Evolutionary conservation across 345 rosid genomes (phyloP), one percentile per base, ranked within the genome.

Genomic region (Eucalyptus cloeziana): DNA sequence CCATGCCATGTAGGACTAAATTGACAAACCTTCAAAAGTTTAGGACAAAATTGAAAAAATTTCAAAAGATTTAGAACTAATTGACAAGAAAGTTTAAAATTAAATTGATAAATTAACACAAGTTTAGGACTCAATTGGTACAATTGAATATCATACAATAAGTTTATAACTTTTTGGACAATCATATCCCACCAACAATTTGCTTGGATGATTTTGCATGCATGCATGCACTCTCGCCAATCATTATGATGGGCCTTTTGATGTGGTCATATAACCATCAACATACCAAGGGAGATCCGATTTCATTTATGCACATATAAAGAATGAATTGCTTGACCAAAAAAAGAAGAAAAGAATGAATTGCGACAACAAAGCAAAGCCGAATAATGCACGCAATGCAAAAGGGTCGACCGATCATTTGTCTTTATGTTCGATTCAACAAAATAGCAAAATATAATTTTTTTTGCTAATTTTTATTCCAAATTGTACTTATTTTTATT

Each of bases 111-210:
- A 56, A 10, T 56, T 13, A 56, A 22, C 0, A 56, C 0, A 10
- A 0, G 2, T 24, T 56, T 56, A 56, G 0, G 13, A 56, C 13
- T 56, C 12, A 56, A 9, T 56, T 9, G 6, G 1, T 12, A 56
- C 27, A n/a, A n/a, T n/a, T n/a, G n/a, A n/a, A n/a, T 56, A 0
- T 22, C 1, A 0, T 24, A 24, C 13, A 24, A 10, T 56, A 24
- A 56, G 1, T 56, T 56, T 10, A 56, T 56, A 24, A 56, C 30
- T 1, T 56, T 56, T 56, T 56, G 30, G 1, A 56, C 13, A 56
- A 10, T 56, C 62, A 56, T 56, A 24, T 22, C 62, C 13, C 62
- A 56, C 1, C 30, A 24, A 56, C 30, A 56, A 56, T 56, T 56
- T 56, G 62, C 0, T 24, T 24, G 13, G 62, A 24, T 56, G 30